Evolutionary conservation across 2,329 filamentous ascomycete genomes (phyloP).

Genomic region (Sarocladium kiliense): DNA sequence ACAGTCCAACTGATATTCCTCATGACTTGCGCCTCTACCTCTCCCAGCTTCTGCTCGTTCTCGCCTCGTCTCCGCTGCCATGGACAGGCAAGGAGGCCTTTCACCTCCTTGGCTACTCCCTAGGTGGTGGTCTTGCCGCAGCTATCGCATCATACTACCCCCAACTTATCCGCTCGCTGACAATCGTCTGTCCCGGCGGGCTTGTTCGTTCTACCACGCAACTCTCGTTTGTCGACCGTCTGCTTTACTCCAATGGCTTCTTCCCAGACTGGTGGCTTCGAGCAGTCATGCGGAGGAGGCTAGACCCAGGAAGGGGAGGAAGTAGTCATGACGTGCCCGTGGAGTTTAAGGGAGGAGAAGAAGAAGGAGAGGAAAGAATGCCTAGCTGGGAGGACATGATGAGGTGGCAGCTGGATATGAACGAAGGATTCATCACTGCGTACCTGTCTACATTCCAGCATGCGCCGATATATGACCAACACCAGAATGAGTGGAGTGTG

Average conservation of each 20-base stretch:
- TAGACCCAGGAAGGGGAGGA: conserved; percentile 36
- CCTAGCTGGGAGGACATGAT: conserved; percentile 50
- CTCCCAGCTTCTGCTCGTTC: conserved; percentile 58
- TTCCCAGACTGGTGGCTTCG: conserved; percentile 56
- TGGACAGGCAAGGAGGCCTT: conserved; percentile 57
- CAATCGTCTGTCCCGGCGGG: conserved; percentile 64
- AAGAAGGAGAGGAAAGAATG: conserved; percentile 32
- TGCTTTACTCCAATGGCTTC: conserved; percentile 57
- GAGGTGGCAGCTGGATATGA: conserved; percentile 62
- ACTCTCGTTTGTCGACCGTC: conserved; percentile 53
- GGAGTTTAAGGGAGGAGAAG: conserved; percentile 28
- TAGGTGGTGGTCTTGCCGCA: conserved; percentile 70
- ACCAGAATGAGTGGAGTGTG: conserved; percentile 51
- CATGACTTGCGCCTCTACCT: conserved; percentile 62
- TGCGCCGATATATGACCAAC: conserved; percentile 62
- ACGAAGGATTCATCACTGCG: conserved; percentile 62
- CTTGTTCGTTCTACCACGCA: conserved; percentile 56
- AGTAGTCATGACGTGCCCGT: conserved; percentile 30
- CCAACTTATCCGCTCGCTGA: conserved; percentile 54
- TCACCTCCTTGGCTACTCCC: conserved; percentile 70
- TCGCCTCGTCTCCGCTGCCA: conserved; percentile 55
- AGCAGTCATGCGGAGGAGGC: conserved; percentile 43
- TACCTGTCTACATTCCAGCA: conserved; percentile 68
- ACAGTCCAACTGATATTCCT: conserved; percentile 54
- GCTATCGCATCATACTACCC: conserved; percentile 68